Percentiles rank a stretch among this genome's conserved stretches.
Conservation (phyloP, 1,139 yeast species). For the Lodderomyces orthopsilosis region DNA sequence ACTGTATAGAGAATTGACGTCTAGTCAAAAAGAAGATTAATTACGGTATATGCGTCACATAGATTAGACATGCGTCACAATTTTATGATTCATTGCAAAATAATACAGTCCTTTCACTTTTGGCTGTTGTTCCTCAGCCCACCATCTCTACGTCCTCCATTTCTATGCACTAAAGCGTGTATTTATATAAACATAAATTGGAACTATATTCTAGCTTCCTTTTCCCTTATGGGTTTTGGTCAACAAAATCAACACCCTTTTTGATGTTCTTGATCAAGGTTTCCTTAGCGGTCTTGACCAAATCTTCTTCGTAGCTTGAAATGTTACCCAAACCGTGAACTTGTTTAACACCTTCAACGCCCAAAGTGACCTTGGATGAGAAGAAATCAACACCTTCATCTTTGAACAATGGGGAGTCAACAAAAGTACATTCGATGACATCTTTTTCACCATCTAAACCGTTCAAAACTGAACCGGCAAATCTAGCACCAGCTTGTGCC, state of each 20-base stretch:
- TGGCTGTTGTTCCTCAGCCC: too few species aligned
- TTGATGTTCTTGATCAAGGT: conserved; percentile 55
- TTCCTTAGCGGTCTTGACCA: conserved; percentile 53
- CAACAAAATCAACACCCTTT: conserved; percentile 58
- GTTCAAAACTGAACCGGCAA: conserved; percentile 60
- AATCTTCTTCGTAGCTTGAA: conserved; percentile 55
- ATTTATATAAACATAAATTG: not conserved
- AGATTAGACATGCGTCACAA: not conserved
- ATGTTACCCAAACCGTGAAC: conserved; percentile 57
- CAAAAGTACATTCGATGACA: conserved; percentile 51
- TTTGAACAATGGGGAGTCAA: conserved; percentile 48
- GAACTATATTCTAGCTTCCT: conserved; percentile 5
- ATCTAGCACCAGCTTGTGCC: conserved; percentile 94
- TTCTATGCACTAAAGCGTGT: too few species aligned
- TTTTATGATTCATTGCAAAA: too few species aligned
- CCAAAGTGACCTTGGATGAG: conserved; percentile 63
- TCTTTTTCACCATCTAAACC: conserved; percentile 52
- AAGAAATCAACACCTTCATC: conserved; percentile 56
- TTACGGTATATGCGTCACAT: not conserved
- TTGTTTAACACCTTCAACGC: conserved; percentile 54
- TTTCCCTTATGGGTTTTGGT: conserved; percentile 50
- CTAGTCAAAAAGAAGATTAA: too few species aligned
- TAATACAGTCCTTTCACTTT: too few species aligned
- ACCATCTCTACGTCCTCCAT: too few species aligned
- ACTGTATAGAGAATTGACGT: conserved; percentile 17